These are phyloP conservation scores for Haplosporangium sp. DNA, from an alignment of 371 early-diverging fungal genomes.

Conservation along the genomic window DNA sequence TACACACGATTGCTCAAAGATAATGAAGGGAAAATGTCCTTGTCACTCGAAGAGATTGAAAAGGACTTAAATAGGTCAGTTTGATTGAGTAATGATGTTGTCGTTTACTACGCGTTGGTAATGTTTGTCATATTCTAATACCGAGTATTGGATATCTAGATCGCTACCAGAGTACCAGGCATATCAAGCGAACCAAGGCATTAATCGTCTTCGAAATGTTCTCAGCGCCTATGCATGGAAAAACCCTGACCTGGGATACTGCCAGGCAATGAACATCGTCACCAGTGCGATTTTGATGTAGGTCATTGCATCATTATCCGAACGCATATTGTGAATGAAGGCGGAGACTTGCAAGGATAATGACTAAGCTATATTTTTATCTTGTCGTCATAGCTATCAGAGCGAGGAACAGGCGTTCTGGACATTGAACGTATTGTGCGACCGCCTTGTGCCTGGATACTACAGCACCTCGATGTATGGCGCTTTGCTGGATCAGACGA, in stretches of 20 bases:
- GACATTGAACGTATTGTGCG: constrained; percentile 89
- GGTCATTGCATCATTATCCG: background rate
- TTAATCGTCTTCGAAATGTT: constrained; percentile 89
- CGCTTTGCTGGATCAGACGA: constrained; percentile 93
- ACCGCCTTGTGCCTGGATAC: constrained; percentile 92
- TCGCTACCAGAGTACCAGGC: constrained; percentile 94
- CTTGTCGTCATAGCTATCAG: constrained; percentile 67
- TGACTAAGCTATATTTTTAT: background rate
- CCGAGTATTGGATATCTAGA: constrained; percentile 34
- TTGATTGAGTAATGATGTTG: background rate
- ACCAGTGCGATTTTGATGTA: constrained; percentile 92
- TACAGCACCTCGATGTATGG: constrained; percentile 98
- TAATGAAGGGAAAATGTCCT: constrained; percentile 69
- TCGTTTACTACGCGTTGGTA: background rate
- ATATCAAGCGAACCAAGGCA: constrained; percentile 93
- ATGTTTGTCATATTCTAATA: background rate
- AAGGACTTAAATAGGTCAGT: constrained; percentile 91
- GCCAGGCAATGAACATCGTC: constrained; percentile 99
- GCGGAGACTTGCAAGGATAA: too few species aligned
- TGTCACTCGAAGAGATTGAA: constrained; percentile 95
- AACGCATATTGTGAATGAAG: too few species aligned
- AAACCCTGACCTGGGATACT: constrained; percentile 95
- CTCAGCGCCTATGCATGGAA: constrained; percentile 87
- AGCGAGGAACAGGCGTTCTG: constrained; percentile 98
- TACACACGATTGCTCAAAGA: constrained; percentile 82